These are phyloP conservation scores for Pichia cabralensis DNA, from an alignment of 805 yeast genomes.

Conservation along the genomic window DNA sequence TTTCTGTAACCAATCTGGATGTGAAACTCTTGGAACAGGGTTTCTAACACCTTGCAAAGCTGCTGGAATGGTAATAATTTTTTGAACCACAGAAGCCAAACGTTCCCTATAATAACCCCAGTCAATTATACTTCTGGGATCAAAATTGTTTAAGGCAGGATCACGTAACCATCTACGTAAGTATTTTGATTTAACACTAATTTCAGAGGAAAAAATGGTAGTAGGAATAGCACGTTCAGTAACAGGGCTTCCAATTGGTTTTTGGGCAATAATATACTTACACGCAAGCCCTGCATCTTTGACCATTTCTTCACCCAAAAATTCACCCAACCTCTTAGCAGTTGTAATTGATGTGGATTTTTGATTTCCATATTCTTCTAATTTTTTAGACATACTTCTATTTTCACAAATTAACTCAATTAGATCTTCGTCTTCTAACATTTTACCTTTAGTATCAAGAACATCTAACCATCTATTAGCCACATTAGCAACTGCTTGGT, in stretches of 20 bases:
- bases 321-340: constrained; percentile 86
- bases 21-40: constrained; percentile 90
- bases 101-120: constrained; percentile 92
- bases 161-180: constrained; percentile 84
- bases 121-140: constrained; percentile 81
- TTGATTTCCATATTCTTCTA: constrained; percentile 81
- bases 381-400: constrained; percentile 85
- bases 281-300: constrained; percentile 94
- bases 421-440: constrained; percentile 87
- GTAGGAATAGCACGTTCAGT: constrained; percentile 97
- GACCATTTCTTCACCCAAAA: constrained; percentile 92
- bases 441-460: constrained; percentile 73
- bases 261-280: constrained; percentile 79
- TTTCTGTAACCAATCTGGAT: constrained; percentile 85
- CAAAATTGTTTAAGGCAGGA: constrained; percentile 65
- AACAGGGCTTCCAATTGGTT: constrained; percentile 79
- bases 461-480: constrained; percentile 97
- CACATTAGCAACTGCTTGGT: constrained; percentile 79
- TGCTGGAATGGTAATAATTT: constrained; percentile 94
- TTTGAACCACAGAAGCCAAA: constrained; percentile 85
- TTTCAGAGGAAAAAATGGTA: constrained; percentile 84
- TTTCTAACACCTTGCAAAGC: constrained; percentile 80
- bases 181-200: constrained; percentile 56
- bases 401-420: constrained; percentile 94
- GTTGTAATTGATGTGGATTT: constrained; percentile 95